These are phyloP conservation scores for Artemisia annua DNA, from an alignment of 129 eudicot genomes.

Conservation along the genomic window DNA sequence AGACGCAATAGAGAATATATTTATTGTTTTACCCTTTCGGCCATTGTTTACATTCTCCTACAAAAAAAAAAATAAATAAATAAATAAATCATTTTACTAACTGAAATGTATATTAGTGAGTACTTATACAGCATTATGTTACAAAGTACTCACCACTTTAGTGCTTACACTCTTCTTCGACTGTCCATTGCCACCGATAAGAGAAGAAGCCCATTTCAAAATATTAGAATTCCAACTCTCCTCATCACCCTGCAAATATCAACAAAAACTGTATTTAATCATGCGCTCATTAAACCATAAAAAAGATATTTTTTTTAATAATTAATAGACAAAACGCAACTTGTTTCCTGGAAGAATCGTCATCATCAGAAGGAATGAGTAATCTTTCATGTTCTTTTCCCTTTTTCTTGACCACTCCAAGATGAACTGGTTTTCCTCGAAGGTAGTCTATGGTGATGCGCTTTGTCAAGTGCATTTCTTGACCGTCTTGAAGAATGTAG, in stretches of 20 bases:
- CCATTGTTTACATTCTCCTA: conserved; percentile 57
- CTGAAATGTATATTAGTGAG: neutral
- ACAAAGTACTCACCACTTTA: conserved; percentile 47
- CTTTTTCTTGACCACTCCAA: conserved; percentile 83
- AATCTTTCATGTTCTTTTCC: conserved; percentile 86
- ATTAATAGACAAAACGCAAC: conserved; percentile 34
- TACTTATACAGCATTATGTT: neutral
- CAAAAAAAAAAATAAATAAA: neutral
- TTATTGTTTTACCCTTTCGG: conserved; percentile 76
- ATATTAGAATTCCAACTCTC: conserved; percentile 86
- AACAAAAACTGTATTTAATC: conserved; percentile 2
- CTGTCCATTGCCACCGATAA: conserved; percentile 76
- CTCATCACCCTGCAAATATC: conserved; percentile 46
- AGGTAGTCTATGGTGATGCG: conserved; percentile 72
- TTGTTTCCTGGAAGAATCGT: conserved; percentile 44
- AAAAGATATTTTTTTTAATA: neutral
- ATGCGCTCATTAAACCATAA: neutral
- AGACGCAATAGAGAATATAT: conserved; percentile 94
- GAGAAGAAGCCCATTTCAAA: conserved; percentile 91
- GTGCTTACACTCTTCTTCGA: conserved; percentile 52
- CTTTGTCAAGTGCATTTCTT: conserved; percentile 50
- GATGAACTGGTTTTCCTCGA: conserved; percentile 79
- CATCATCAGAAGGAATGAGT: conserved; percentile 66
- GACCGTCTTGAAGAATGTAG: conserved; percentile 66
- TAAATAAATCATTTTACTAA: conserved; percentile 10